Conservation (phyloP, 768 basidiomycete species). For the Leccinum variicolor region DNA sequence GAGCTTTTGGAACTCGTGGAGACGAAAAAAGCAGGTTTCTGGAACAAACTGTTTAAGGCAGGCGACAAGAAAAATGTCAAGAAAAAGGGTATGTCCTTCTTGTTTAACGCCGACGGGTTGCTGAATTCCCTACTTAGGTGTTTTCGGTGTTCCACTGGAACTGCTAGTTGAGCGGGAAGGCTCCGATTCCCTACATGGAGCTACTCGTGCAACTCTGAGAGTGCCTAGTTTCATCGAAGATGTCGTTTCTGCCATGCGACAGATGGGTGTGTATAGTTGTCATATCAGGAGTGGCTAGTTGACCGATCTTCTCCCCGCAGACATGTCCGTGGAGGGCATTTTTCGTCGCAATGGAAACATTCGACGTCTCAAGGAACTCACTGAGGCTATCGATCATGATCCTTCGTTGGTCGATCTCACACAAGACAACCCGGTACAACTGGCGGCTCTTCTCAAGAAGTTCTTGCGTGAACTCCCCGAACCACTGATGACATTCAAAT, state of each 20-base stretch:
- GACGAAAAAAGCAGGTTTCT: constrained; percentile 89
- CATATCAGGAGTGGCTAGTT: neutral
- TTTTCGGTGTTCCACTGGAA: constrained; percentile 92
- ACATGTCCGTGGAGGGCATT: constrained; percentile 99
- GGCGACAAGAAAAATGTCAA: constrained; percentile 87
- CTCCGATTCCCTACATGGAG: constrained; percentile 91
- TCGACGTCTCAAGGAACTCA: constrained; percentile 83
- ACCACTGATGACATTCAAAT: constrained; percentile 90
- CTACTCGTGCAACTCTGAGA: constrained; percentile 76
- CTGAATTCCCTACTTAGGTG: constrained; percentile 48
- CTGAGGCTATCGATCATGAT: constrained; percentile 94
- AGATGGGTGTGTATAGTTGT: constrained; percentile 75
- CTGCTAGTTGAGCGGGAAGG: constrained; percentile 91
- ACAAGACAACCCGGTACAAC: constrained; percentile 93
- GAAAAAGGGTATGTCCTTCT: constrained; percentile 68
- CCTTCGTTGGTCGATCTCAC: constrained; percentile 87
- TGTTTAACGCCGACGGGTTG: constrained; percentile 1
- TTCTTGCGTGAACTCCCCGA: constrained; percentile 96
- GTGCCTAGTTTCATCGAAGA: constrained; percentile 99
- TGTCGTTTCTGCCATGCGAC: constrained; percentile 95
- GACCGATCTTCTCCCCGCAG: constrained; percentile 38
- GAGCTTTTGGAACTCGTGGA: constrained; percentile 93
- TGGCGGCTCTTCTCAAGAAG: constrained; percentile 95
- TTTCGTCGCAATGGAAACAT: constrained; percentile 99
- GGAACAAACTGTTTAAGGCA: constrained; percentile 93